These are phyloP conservation scores for Aspergillus neoniger DNA, from an alignment of 2,329 filamentous ascomycete species.

Conservation along the genomic window DNA sequence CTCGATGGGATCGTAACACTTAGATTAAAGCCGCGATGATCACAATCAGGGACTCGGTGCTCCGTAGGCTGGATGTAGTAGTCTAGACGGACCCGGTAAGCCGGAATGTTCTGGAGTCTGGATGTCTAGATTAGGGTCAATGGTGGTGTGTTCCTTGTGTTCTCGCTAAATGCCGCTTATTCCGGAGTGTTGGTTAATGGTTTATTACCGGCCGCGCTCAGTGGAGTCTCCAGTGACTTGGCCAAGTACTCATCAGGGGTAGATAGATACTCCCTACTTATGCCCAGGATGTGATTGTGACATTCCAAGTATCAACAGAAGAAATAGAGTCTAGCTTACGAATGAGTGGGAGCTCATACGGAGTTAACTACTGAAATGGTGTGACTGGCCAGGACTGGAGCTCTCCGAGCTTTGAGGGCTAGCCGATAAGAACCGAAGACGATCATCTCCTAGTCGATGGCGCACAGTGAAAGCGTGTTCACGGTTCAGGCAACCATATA, in stretches of 20 bases:
- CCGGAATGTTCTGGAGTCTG: background rate
- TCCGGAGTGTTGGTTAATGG: background rate
- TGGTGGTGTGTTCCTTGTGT: background rate
- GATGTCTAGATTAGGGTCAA: background rate
- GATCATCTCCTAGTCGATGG: background rate
- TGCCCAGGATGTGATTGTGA: too few relatives aligned
- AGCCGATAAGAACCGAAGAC: background rate
- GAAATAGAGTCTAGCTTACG: too few relatives aligned
- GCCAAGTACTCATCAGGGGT: background rate
- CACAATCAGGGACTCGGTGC: constrained; percentile 7
- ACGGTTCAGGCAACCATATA: constrained; percentile 8
- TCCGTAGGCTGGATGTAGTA: background rate
- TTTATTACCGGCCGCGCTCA: background rate
- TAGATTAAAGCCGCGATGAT: background rate
- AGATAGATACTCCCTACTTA: background rate
- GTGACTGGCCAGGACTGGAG: background rate
- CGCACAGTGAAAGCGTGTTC: background rate
- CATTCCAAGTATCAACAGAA: too few relatives aligned
- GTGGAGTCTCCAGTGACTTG: background rate
- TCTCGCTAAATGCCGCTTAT: constrained; percentile 1
- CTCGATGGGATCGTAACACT: background rate
- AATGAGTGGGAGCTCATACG: background rate
- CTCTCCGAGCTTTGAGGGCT: background rate
- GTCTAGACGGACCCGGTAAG: background rate
- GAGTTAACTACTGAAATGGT: background rate